Evolutionary conservation across 768 basidiomycete genomes (phyloP).

Genomic region (Leccinum fibrillosum): DNA sequence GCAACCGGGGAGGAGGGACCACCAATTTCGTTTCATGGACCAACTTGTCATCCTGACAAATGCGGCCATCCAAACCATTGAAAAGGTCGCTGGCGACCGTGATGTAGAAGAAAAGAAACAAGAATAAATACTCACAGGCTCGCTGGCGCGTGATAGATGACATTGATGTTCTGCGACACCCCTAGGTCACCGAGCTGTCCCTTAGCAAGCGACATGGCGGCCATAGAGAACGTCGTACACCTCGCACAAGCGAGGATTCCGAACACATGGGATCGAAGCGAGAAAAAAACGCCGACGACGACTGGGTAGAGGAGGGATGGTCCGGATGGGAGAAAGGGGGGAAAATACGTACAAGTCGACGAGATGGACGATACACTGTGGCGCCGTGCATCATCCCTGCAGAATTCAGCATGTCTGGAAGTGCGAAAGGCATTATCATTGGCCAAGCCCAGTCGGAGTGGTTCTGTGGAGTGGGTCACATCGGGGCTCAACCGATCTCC

Average conservation of each 20-base stretch:
- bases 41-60: background rate
- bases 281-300: background rate
- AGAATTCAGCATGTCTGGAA: conserved; percentile 43
- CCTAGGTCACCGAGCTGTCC: conserved; percentile 30
- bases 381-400: conserved; percentile 39
- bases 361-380: conserved; percentile 35
- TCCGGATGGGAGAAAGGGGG: background rate
- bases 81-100: background rate
- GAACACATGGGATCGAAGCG: background rate
- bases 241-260: conserved; percentile 15
- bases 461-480: background rate
- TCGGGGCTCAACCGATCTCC: background rate
- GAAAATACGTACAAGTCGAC: conserved; percentile 42
- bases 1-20: background rate
- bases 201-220: conserved; percentile 32
- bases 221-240: conserved; percentile 40
- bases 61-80: background rate
- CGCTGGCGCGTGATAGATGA: conserved; percentile 43
- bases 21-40: background rate
- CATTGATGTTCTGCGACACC: conserved; percentile 46
- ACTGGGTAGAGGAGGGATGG: background rate
- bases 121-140: conserved; percentile 29
- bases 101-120: background rate
- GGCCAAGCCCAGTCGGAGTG: background rate
- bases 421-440: background rate